phyloP scores from a whole-genome alignment of 1,284 basidiomycete genomes.

The Melampsora abietis-canadensis region DNA sequence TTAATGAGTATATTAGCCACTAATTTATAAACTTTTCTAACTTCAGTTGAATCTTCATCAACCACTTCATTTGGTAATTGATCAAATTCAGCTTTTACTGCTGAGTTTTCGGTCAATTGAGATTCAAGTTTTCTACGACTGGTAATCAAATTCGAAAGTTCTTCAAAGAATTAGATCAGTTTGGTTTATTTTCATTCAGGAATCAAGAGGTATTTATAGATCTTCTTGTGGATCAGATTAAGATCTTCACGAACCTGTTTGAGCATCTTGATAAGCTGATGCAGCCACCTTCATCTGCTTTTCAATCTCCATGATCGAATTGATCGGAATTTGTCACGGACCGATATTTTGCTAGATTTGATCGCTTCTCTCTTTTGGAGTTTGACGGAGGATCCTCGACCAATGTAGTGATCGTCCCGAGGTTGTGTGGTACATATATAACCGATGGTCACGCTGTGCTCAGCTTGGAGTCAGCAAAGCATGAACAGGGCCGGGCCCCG shows the following conservation, averaged over 20 bases:
- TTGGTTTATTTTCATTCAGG: neutral
- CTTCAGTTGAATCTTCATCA: neutral
- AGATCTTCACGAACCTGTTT: neutral
- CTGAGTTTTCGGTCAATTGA: constrained; percentile 85
- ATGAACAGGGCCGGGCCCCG: too few species aligned
- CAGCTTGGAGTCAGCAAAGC: too few species aligned
- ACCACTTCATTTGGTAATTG: neutral
- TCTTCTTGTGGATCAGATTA: neutral
- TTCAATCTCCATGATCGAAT: neutral
- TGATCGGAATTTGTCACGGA: too few species aligned
- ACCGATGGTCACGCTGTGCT: too few species aligned
- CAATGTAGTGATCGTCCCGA: too few species aligned
- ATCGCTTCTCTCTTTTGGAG: too few species aligned
- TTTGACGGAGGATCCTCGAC: too few species aligned
- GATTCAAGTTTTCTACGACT: constrained; percentile 77
- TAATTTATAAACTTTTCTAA: constrained; percentile 76
- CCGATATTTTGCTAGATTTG: too few species aligned
- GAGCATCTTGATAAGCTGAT: constrained; percentile 4
- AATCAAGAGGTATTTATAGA: neutral
- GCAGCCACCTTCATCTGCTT: neutral
- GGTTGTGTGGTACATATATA: too few species aligned
- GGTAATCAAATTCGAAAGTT: constrained; percentile 69
- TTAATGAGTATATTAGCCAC: constrained; percentile 85
- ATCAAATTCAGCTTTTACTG: constrained; percentile 59
- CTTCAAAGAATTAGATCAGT: constrained; percentile 52